phyloP scores from a whole-genome alignment of 345 rosid species.

The Euphorbia lathyris region DNA sequence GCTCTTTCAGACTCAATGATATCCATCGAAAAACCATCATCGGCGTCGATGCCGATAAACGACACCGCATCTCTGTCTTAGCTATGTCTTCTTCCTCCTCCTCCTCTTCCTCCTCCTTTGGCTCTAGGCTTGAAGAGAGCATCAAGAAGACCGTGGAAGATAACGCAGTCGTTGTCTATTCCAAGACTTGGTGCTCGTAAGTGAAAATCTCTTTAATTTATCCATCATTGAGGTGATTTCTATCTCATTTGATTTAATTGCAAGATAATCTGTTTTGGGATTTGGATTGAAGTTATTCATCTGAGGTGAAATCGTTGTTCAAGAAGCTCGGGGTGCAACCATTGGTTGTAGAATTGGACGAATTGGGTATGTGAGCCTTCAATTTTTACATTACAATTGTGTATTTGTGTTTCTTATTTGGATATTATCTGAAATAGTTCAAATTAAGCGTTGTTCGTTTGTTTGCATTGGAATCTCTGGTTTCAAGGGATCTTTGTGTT shows the following conservation, averaged over 20 bases:
- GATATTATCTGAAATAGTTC: background rate
- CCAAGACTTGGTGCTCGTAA: constrained; percentile 96
- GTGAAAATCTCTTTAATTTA: constrained; percentile 31
- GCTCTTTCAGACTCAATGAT: constrained; percentile 7
- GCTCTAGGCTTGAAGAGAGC: constrained; percentile 75
- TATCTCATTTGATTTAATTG: background rate
- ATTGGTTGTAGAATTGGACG: constrained; percentile 81
- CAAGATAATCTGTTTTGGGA: background rate
- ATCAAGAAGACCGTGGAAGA: constrained; percentile 65
- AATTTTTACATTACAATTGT: background rate
- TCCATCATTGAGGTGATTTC: background rate
- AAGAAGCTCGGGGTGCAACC: constrained; percentile 73
- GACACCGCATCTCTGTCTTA: constrained; percentile 37
- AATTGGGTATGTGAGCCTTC: constrained; percentile 54
- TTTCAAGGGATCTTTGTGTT: constrained; percentile 1
- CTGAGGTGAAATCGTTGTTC: constrained; percentile 90
- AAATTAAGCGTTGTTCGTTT: background rate
- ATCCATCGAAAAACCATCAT: constrained; percentile 11
- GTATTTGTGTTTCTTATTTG: too few relatives aligned
- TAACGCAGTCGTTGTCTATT: constrained; percentile 86
- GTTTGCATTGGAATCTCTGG: background rate
- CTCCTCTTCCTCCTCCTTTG: constrained; percentile 49
- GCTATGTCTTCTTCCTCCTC: constrained; percentile 46
- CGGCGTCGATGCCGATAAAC: constrained; percentile 26
- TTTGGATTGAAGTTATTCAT: constrained; percentile 56